Percentiles rank a stretch among this genome's conserved stretches.
Conservation (phyloP, 2,329 filamentous ascomycete species). For the Penicillium oxalicum region DNA sequence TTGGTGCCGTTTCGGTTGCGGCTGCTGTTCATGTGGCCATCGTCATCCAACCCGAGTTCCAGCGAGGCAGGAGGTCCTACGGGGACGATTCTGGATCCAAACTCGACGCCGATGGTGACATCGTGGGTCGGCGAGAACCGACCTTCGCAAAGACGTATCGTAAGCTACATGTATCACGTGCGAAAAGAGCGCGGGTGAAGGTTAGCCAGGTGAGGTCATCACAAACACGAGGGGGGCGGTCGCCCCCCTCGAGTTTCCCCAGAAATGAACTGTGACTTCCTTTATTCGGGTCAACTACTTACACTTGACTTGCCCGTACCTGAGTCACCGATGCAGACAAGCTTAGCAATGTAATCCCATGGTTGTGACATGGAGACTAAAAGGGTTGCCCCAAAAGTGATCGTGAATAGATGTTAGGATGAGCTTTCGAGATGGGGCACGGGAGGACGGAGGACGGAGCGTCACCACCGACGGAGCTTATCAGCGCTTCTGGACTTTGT, state of each 20-base stretch:
- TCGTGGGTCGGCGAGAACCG: conserved; percentile 92
- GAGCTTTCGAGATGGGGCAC: too few species aligned
- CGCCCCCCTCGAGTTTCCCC: too few species aligned
- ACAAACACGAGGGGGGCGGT: background rate
- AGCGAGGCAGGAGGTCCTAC: conserved; percentile 75
- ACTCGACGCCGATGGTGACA: conserved; percentile 95
- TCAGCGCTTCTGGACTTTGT: conserved; percentile 6
- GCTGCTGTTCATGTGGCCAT: conserved; percentile 7
- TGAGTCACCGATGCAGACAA: conserved; percentile 94
- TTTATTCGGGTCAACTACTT: conserved; percentile 20
- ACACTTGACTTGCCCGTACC: conserved; percentile 87
- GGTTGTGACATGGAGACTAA: conserved; percentile 47
- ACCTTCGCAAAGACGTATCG: conserved; percentile 91
- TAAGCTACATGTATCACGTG: conserved; percentile 54
- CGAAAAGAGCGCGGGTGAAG: conserved; percentile 1
- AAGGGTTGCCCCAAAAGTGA: conserved; percentile 1
- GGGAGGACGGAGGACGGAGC: too few species aligned
- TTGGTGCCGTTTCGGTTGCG: conserved; percentile 3
- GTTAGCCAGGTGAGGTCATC: background rate
- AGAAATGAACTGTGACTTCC: too few species aligned
- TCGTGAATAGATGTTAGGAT: background rate
- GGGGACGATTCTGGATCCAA: conserved; percentile 85
- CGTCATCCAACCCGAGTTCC: conserved; percentile 47
- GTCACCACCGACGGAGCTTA: too few species aligned
- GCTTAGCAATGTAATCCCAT: conserved; percentile 99